Evolutionary conservation across 208 protist species (phyloP), one percentile per base, ranked within the genome.

Genomic region (Kentomonas sorsogonicus): DNA sequence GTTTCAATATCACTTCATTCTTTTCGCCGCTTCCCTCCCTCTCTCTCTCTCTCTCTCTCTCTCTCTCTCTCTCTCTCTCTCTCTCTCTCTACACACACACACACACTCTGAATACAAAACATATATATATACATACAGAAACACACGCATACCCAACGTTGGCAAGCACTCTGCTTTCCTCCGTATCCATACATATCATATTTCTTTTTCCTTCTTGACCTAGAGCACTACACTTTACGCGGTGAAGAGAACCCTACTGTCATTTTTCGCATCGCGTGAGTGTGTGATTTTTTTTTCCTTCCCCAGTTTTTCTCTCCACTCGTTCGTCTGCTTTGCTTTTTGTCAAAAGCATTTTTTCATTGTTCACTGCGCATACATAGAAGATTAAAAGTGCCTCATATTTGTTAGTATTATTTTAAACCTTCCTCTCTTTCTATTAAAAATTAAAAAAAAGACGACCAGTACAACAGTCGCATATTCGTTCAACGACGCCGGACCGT

Each of bases 201-300:
- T 59, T 36, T 50, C n/a, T 66, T 52, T 58, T 51, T 59, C n/a
- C n/a, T 39, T 66, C n/a, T 66, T 43, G 7, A 15, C 60, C 34
- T 18, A 3, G 3, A 41, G 3, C 20, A 44, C 30, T 22, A 59
- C 33, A 39, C 60, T n/a, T n/a, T n/a, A n/a, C n/a, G n/a, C n/a
- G n/a, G n/a, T n/a, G n/a, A n/a, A n/a, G n/a, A n/a, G n/a, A n/a
- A n/a, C n/a, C n/a, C n/a, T n/a, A n/a, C n/a, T n/a, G n/a, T n/a
- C n/a, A n/a, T n/a, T n/a, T n/a, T n/a, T n/a, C n/a, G n/a, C n/a
- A n/a, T n/a, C n/a, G n/a, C n/a, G n/a, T n/a, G n/a, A n/a, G n/a
- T n/a, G n/a, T n/a, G n/a, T n/a, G n/a, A n/a, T n/a, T n/a, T n/a
- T n/a, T n/a, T n/a, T 41, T 10, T 58, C 48, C 7, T 36, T 41